Base-by-base conservation (phyloP, 257 asterid species). In the Euphrasia confusa region DNA sequence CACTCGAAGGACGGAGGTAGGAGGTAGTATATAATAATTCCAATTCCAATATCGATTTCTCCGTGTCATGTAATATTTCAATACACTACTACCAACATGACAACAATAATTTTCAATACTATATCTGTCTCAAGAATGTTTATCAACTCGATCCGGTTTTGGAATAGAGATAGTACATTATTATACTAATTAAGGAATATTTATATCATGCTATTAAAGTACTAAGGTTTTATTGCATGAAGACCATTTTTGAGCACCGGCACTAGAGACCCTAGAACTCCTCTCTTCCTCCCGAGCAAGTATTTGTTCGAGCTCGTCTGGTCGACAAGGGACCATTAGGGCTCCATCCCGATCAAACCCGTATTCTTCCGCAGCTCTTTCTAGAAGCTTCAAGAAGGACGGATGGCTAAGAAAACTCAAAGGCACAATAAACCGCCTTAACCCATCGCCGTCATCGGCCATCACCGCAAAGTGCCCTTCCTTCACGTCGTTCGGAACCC, bases 281-380 rank as follows among this genome's bases (percentile, higher is more conserved):
- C 14, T 35, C 28, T 5, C 63, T 44, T 44, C 24, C 5, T 27
- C 56, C 59, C 72, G 77, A 1, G 72, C 70, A 56, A 76, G 67
- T 33, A 79, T 62, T 47, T 58, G 66, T 62, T 79, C 74, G 17
- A 79, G 71, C 69, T 65, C 82, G 14, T 45, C 49, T 10, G 82
- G 80, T 55, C 68, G 77, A 48, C 97, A 90, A 0, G 95, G 97
- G 10, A 90, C 73, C 7, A 84, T 81, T 10, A 90, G 78, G 1
- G 80, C 88, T 2, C 97, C 95, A 11, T 70, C 66, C 45, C 76
- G 92, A 28, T 87, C 91, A 26, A 87, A 90, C 15, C 97, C 95
- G 61, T 87, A 90, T 21, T 81, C 95, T 24, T 90, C 95, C 12
- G 89, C 97, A 2, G 83, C 95, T 64, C 74, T 74, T 42, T 87